phyloP scores from a whole-genome alignment of 2,329 filamentous ascomycete species.

The Cercospora sp. region DNA sequence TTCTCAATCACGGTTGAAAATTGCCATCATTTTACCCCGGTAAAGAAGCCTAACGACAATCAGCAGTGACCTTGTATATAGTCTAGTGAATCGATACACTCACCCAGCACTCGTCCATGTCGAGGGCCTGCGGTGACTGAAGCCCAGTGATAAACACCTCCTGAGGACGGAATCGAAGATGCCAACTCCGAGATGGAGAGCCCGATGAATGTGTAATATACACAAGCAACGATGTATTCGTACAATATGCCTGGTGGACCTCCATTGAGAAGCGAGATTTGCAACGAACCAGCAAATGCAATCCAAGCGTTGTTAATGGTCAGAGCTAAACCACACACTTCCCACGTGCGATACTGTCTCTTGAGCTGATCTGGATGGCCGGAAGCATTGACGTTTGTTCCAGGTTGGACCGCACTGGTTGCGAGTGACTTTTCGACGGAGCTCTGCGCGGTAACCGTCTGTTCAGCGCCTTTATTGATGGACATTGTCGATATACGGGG shows the following conservation, averaged over 20 bases:
- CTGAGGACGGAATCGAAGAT: constrained; percentile 57
- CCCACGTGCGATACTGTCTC: constrained; percentile 62
- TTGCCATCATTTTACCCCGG: constrained; percentile 27
- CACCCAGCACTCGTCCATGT: constrained; percentile 35
- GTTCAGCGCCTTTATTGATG: neutral
- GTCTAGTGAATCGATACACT: neutral
- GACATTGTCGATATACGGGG: neutral
- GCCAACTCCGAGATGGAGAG: constrained; percentile 54
- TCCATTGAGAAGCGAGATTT: constrained; percentile 50
- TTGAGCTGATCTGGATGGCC: constrained; percentile 64
- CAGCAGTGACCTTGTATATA: neutral
- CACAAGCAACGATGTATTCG: constrained; percentile 39
- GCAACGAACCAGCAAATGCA: constrained; percentile 62
- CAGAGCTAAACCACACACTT: constrained; percentile 58
- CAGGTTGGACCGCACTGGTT: constrained; percentile 28
- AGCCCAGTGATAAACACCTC: constrained; percentile 46
- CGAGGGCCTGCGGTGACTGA: constrained; percentile 38
- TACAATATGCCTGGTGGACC: constrained; percentile 42
- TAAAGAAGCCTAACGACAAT: constrained; percentile 37
- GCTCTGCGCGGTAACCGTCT: neutral
- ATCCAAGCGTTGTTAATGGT: constrained; percentile 68
- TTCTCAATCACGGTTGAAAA: neutral
- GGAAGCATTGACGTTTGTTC: constrained; percentile 60
- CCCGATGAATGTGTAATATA: constrained; percentile 41
- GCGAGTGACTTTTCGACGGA: neutral